Evolutionary conservation across 164 flowering plant species (phyloP).

Genomic region (Stephania japonica): DNA sequence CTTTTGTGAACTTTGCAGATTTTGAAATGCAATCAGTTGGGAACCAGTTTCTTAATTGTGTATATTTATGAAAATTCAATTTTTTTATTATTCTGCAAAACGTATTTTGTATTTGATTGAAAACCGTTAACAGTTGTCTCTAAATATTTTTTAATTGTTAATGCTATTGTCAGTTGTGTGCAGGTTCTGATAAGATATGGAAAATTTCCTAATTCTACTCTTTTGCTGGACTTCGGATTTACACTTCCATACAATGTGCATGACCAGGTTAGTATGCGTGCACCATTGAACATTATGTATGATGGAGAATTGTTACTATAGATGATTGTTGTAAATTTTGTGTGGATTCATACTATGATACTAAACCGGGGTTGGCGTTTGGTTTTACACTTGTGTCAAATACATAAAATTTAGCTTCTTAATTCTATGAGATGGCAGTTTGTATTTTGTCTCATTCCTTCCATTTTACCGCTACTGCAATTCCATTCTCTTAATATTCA

Average conservation of each 20-base stretch:
- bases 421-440: too few species aligned
- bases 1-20: neutral
- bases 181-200: constrained; percentile 83
- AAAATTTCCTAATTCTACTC: constrained; percentile 62
- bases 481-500: neutral
- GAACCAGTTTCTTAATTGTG: neutral
- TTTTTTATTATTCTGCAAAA: neutral
- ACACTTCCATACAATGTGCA: constrained; percentile 53
- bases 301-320: neutral
- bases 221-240: constrained; percentile 80
- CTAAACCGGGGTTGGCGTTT: neutral
- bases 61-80: neutral
- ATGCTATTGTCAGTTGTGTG: constrained; percentile 4
- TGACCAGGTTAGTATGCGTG: constrained; percentile 58
- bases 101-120: neutral
- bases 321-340: neutral
- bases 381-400: too few species aligned
- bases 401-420: too few species aligned
- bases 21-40: neutral
- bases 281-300: neutral
- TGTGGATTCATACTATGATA: neutral
- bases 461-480: neutral
- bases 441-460: neutral
- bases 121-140: neutral
- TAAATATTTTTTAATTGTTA: neutral